phyloP scores from a whole-genome alignment of 306 rosid species.

The Prunus davidiana region DNA sequence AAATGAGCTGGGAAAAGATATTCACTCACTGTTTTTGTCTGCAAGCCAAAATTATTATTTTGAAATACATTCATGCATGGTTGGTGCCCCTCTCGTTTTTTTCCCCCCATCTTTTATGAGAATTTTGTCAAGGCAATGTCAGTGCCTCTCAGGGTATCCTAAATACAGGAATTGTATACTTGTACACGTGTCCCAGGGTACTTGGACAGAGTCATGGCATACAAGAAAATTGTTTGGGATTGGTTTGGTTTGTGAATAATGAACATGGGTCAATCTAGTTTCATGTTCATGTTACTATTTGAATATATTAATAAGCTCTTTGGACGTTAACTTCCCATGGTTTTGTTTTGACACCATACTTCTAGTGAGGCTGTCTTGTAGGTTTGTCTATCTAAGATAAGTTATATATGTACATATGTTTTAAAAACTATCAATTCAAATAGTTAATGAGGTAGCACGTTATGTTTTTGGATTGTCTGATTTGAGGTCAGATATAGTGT shows the following conservation, averaged over 20 bases:
- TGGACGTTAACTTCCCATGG: neutral
- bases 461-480: neutral
- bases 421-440: neutral
- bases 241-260: neutral
- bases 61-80: slow-evolving; percentile 10
- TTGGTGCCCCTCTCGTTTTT: neutral
- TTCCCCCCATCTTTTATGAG: neutral
- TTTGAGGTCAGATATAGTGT: neutral
- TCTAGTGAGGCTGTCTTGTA: neutral
- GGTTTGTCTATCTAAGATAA: neutral
- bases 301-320: neutral
- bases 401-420: neutral
- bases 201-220: neutral
- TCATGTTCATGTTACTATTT: neutral
- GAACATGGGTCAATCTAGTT: neutral
- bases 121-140: slow-evolving; percentile 2
- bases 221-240: neutral
- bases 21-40: slow-evolving; percentile 17
- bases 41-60: neutral
- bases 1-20: neutral
- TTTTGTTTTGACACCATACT: neutral
- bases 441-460: neutral
- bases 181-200: slow-evolving; percentile 16
- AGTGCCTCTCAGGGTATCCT: slow-evolving; percentile 30
- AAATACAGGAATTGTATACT: slow-evolving; percentile 4